Evolutionary conservation across 371 early-diverging fungal species (phyloP).

Genomic region (Mucor indicus): DNA sequence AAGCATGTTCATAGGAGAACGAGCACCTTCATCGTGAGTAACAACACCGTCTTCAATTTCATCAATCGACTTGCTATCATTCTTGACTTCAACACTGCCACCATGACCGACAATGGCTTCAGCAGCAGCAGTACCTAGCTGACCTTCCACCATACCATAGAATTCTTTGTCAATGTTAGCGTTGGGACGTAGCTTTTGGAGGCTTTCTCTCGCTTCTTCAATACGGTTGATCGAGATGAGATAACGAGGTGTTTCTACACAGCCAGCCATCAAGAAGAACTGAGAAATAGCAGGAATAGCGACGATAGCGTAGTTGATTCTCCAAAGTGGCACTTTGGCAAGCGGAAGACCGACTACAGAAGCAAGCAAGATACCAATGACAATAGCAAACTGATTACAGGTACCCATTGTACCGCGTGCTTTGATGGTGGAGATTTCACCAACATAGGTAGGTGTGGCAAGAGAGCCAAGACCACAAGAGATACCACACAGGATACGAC

Average conservation of each 20-base stretch:
- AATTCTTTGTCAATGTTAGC: constrained; percentile 55
- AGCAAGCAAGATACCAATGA: constrained; percentile 70
- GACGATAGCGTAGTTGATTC: constrained; percentile 60
- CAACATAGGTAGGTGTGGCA: constrained; percentile 77
- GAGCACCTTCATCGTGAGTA: background rate
- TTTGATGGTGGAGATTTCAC: constrained; percentile 72
- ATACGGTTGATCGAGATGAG: constrained; percentile 55
- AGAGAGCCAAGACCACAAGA: constrained; percentile 79
- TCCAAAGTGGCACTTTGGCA: constrained; percentile 64
- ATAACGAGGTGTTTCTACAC: constrained; percentile 78
- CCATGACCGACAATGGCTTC: constrained; percentile 35
- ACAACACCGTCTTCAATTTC: constrained; percentile 31
- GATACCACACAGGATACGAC: constrained; percentile 78
- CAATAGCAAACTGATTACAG: constrained; percentile 80
- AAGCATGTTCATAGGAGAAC: constrained; percentile 24
- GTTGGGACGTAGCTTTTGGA: constrained; percentile 54
- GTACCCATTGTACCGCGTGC: constrained; percentile 71
- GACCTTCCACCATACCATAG: constrained; percentile 49
- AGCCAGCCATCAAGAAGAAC: constrained; percentile 58
- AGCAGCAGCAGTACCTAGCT: constrained; percentile 27
- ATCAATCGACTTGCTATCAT: background rate
- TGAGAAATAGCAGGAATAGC: constrained; percentile 72
- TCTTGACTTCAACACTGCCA: constrained; percentile 19
- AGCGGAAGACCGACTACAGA: constrained; percentile 61
- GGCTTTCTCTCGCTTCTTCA: constrained; percentile 52